Evolutionary conservation across 495 filamentous ascomycete species (phyloP).

Genomic region (Lasiosphaeris hirsuta): DNA sequence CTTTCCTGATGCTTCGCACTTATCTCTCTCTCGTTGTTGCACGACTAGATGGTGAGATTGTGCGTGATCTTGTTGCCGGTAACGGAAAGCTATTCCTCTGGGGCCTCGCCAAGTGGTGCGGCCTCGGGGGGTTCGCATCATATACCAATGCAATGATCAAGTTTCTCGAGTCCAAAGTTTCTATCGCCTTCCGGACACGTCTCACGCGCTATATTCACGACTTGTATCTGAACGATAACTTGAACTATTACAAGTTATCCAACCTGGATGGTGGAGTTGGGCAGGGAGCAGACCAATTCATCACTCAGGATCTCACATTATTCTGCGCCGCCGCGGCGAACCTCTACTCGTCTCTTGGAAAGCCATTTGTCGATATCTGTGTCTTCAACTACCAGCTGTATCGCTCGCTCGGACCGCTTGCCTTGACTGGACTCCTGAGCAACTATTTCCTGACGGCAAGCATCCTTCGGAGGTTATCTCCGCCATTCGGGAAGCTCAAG

Average conservation of each 20-base stretch:
- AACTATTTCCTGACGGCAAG: constrained; percentile 93
- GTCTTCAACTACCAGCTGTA: constrained; percentile 98
- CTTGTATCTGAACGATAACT: constrained; percentile 87
- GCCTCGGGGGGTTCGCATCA: constrained; percentile 66
- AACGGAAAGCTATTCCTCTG: constrained; percentile 84
- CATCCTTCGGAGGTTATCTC: constrained; percentile 79
- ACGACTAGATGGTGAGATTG: constrained; percentile 91
- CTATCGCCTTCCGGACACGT: constrained; percentile 95
- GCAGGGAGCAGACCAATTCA: constrained; percentile 92
- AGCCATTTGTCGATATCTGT: constrained; percentile 90
- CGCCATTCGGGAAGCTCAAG: constrained; percentile 94
- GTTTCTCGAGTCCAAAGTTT: constrained; percentile 95
- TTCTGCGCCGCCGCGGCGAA: constrained; percentile 93
- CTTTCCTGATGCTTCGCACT: constrained; percentile 85
- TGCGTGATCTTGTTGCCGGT: constrained; percentile 89
- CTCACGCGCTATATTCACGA: constrained; percentile 97
- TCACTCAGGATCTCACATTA: constrained; percentile 92
- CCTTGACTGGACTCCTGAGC: constrained; percentile 76
- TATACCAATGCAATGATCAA: constrained; percentile 98
- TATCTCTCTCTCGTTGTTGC: constrained; percentile 94
- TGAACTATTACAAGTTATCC: constrained; percentile 93
- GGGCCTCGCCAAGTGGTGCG: constrained; percentile 78
- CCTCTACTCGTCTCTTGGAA: constrained; percentile 91
- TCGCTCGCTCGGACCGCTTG: constrained; percentile 85
- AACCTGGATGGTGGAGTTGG: constrained; percentile 93